A percentile compares a stretch with the other conserved stretches of the same genome.
Evolutionary conservation across 306 rosid genomes (phyloP).

Genomic region (Cucumis cinereus): DNA sequence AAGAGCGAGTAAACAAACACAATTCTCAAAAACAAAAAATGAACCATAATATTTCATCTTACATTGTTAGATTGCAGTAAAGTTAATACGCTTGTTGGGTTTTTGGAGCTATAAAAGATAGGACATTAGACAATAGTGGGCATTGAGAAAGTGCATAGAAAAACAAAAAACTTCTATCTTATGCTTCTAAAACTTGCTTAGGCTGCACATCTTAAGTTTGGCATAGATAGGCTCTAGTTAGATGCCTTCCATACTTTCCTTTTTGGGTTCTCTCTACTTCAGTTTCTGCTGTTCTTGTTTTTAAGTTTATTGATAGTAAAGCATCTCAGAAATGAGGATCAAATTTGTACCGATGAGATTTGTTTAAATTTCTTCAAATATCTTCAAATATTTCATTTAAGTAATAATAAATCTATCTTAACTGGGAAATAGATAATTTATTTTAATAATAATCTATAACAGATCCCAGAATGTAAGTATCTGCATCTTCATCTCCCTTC

Average conservation of each 20-base stretch:
- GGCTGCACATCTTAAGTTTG: background rate
- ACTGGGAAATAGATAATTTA: background rate
- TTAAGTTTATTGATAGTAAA: background rate
- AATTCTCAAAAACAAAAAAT: background rate
- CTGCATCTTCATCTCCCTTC: slow-evolving; percentile 1
- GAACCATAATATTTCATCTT: background rate
- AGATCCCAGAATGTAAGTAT: background rate
- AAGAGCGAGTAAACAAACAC: background rate
- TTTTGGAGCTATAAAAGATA: background rate
- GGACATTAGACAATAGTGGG: background rate
- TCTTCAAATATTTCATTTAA: background rate
- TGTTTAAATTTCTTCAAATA: background rate
- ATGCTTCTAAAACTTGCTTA: background rate
- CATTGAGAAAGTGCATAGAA: background rate
- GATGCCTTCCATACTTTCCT: background rate
- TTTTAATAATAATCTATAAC: background rate
- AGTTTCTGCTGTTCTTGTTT: background rate
- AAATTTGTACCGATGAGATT: background rate
- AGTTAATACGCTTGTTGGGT: background rate
- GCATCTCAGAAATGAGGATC: background rate
- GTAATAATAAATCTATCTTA: background rate
- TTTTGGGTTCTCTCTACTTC: background rate
- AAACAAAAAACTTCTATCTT: background rate
- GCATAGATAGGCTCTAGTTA: background rate
- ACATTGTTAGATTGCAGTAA: background rate